Conservation (phyloP, 116 monocot genomes). For the Cymodocea nodosa region DNA sequence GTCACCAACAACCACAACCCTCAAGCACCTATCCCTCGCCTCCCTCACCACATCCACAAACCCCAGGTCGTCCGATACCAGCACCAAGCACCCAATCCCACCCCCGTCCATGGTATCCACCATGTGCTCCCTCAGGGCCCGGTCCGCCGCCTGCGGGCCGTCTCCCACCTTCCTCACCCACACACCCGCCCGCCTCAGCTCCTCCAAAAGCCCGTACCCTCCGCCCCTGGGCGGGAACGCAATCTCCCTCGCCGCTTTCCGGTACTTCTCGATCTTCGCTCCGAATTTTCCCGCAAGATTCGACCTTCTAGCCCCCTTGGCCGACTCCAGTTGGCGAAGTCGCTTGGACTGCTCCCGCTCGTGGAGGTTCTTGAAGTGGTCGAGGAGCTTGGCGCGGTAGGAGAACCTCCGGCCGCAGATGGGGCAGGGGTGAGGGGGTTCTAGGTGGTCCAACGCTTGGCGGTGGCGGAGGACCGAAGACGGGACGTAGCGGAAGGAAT, state of each 20-base stretch:
- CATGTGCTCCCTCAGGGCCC: constrained; percentile 27
- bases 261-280: constrained; percentile 19
- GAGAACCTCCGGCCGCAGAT: constrained; percentile 58
- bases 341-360: constrained; percentile 29
- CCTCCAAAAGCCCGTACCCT: constrained; percentile 22
- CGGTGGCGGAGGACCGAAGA: constrained; percentile 9
- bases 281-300: constrained; percentile 12
- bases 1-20: constrained; percentile 38
- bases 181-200: constrained; percentile 36
- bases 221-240: constrained; percentile 2
- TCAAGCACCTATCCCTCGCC: constrained; percentile 40
- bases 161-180: constrained; percentile 16
- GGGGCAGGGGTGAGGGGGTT: constrained; percentile 25
- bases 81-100: constrained; percentile 35
- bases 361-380: constrained; percentile 50
- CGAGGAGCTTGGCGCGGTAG: constrained; percentile 24
- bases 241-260: constrained; percentile 25
- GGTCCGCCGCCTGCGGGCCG: constrained; percentile 11
- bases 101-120: constrained; percentile 25
- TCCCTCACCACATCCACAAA: constrained; percentile 37
- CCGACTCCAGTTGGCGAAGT: constrained; percentile 15
- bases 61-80: constrained; percentile 44
- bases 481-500: constrained; percentile 11
- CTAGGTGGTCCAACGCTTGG: not conserved
- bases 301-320: constrained; percentile 14